Percentiles rank a stretch among this genome's conserved stretches.
Evolutionary conservation across 2,329 filamentous ascomycete species (phyloP).

Genomic region (Cladosporium velox): DNA sequence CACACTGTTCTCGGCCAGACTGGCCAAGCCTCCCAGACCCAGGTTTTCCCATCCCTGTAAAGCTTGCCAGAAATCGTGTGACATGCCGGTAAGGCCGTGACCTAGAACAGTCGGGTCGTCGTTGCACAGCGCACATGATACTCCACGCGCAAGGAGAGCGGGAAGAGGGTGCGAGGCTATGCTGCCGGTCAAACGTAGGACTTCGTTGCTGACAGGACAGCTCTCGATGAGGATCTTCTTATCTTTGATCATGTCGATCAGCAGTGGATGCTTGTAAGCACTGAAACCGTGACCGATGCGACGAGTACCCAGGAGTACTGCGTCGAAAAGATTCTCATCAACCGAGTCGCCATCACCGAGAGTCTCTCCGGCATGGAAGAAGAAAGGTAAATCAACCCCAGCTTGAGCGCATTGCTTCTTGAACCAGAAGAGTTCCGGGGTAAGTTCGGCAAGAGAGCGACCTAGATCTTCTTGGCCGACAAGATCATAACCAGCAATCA

Average conservation of each 20-base stretch:
- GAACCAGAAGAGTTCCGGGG: slow-evolving; percentile 92
- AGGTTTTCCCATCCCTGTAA: slow-evolving; percentile 90
- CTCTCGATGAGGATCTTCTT: slow-evolving; percentile 85
- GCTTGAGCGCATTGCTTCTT: slow-evolving; percentile 78
- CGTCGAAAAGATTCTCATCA: slow-evolving; percentile 87
- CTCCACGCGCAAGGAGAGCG: slow-evolving; percentile 79
- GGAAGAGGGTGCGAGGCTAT: slow-evolving; percentile 80
- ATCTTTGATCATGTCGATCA: slow-evolving; percentile 86
- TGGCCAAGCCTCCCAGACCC: slow-evolving; percentile 80
- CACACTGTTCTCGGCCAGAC: slow-evolving; percentile 88
- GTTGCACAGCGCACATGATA: slow-evolving; percentile 81
- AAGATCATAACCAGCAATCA: slow-evolving; percentile 85
- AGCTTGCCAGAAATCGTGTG: slow-evolving; percentile 92
- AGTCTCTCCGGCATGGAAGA: slow-evolving; percentile 91
- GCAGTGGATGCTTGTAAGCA: slow-evolving; percentile 85
- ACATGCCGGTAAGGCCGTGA: slow-evolving; percentile 78
- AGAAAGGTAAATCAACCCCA: slow-evolving; percentile 83
- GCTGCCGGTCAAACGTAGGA: slow-evolving; percentile 74
- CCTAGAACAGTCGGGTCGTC: slow-evolving; percentile 89
- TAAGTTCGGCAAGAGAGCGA: slow-evolving; percentile 71
- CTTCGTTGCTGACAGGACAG: slow-evolving; percentile 89
- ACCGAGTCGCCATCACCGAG: slow-evolving; percentile 75
- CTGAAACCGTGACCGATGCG: slow-evolving; percentile 89
- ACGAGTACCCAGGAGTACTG: slow-evolving; percentile 79
- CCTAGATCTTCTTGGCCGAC: slow-evolving; percentile 86